phyloP scores from a whole-genome alignment of 2,329 filamentous ascomycete species.

The Pyrenophora seminiperda region DNA sequence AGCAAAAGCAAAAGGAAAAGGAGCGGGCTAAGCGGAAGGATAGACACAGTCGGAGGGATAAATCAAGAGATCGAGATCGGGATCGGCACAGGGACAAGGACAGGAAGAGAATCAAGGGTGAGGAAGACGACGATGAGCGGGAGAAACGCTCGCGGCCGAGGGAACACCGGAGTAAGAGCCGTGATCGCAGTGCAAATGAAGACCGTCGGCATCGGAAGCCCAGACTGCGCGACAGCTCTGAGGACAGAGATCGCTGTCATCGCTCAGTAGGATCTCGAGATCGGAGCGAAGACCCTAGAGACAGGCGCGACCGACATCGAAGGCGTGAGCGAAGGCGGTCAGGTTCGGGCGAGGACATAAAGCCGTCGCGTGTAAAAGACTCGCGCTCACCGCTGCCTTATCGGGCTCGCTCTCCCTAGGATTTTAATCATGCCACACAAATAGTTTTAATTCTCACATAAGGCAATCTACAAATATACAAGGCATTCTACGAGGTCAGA shows the following conservation, averaged over 20 bases:
- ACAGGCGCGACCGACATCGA: slow-evolving; percentile 15
- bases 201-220: slow-evolving; percentile 9
- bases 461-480: too few species aligned
- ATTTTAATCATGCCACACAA: too few species aligned
- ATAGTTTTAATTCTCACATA: too few species aligned
- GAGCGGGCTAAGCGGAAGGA: slow-evolving; percentile 53
- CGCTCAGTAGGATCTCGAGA: slow-evolving; percentile 22
- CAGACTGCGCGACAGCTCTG: slow-evolving; percentile 16
- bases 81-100: slow-evolving; percentile 27
- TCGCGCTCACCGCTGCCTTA: slow-evolving; percentile 26
- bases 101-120: slow-evolving; percentile 29
- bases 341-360: slow-evolving; percentile 11
- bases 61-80: slow-evolving; percentile 31
- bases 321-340: slow-evolving; percentile 16
- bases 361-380: slow-evolving; percentile 14
- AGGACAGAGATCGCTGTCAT: slow-evolving; percentile 16
- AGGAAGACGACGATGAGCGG: slow-evolving; percentile 15
- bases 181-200: slow-evolving; percentile 18
- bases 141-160: slow-evolving; percentile 19
- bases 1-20: slow-evolving; percentile 53
- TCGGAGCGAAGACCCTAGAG: slow-evolving; percentile 15
- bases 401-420: slow-evolving; percentile 24
- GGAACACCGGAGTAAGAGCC: slow-evolving; percentile 22
- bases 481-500: too few species aligned
- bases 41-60: slow-evolving; percentile 32